Base-by-base conservation (phyloP, 257 asterid species). In the Solanum medicagineum region DNA sequence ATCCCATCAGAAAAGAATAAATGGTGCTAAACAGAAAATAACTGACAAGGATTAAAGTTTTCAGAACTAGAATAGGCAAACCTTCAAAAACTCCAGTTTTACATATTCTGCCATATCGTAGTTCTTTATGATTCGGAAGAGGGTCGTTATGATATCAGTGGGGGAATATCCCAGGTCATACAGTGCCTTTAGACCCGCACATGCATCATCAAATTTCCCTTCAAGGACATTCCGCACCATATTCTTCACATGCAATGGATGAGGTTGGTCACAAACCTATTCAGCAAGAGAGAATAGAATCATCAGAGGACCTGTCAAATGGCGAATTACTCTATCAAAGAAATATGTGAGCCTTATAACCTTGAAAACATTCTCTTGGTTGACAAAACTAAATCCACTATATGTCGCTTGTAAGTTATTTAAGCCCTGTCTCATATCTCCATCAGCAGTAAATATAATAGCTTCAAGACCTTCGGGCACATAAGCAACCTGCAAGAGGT, bases 241-340 rank as follows among this genome's bases (percentile, higher is more conserved):
- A 91, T 89, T 97, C 89, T 97, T 97, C 89, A 95, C 97, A 59
- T 97, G 98, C 95, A 97, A 90, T 15, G 98, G 98, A 87, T 97
- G 98, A 47, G 99, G 99, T 89, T 97, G 99, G 88, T 95, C 99
- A 84, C 98, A 97, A 40, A 96, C 99, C 99, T 96, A 89, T 53
- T 69, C 86, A 51, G 5, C 68, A 73, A 84, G 56, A 83, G 83
- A 53, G 65, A 53, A 53, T 26, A 63, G 47, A 26, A 51, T 26
- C 65, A 79, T 53, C 47, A 77, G 29, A 36, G 60, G 59, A 0
- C 54, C 65, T 36, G 70, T 32, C 45, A 79, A 71, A 56, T 7
- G 40, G 29, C 19, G 73, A 29, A 71, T 55, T 10, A 68, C 3
- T n/a, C 40, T 51, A 54, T 19, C 15, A 53, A 84, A 85, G 56